Base-by-base conservation (phyloP, 2,329 filamentous ascomycete species). In the Claviceps monticola region DNA sequence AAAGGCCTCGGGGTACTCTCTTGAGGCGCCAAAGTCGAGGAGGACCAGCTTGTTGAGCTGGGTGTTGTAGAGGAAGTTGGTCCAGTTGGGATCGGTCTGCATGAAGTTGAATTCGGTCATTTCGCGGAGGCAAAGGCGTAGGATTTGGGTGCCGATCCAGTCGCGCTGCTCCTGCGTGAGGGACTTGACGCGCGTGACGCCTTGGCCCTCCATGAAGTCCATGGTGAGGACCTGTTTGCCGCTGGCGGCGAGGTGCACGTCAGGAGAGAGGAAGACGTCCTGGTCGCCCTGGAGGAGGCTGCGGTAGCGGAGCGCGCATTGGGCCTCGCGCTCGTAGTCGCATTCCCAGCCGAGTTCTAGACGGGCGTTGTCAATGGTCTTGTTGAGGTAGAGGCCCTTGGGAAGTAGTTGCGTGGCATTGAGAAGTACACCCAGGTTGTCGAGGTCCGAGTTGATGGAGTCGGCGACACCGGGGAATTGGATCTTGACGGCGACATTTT, bases 81-180 rank as follows among this genome's bases (percentile, higher is more conserved):
- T 97, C 93, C 93, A 98, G 73, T 98, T 98, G 42, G 93, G 93
- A 64, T 98, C 93, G 5, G 93, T 98, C 71, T 98, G 93, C 93
- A 98, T 98, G 72, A 95, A 97, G 55, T 77, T 83, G 78, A 96
- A 97, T 68, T 95, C 88, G 57, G 84, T 84, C 59, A 97, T 91
- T 70, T 97, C 93, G 53, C 90, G 84, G 41, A 97, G 77, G 64
- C 89, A 97, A 11, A 98, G 82, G 4, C 89, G 86, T 50, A 97
- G 78, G 57, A 97, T 87, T 61, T 97, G 87, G 0, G 88, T 93
- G 50, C 93, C 93, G 61, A 98, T 95, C 88, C 90, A 96, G 71
- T 98, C 89, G 54, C 84, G 82, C 66, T 97, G 88, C 49, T 80
- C 74, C 64, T 97, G 91, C 0, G 79, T 83, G 53, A 97, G 83